Percentiles rank a stretch among this genome's conserved stretches.
Evolutionary conservation across 2,329 filamentous ascomycete species (phyloP).

Genomic region (Lomentospora prolificans): DNA sequence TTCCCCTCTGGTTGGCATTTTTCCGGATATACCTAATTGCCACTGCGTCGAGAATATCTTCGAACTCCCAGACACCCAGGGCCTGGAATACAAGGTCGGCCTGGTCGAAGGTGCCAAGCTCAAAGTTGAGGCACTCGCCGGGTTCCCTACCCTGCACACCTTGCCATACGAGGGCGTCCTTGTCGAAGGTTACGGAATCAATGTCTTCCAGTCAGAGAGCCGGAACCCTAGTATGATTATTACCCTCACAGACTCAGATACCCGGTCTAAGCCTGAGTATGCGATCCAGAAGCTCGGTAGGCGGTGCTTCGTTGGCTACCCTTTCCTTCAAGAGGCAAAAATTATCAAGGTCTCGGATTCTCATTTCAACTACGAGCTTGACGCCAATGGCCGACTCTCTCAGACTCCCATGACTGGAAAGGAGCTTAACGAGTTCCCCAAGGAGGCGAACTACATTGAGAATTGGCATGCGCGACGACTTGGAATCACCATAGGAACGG

Average conservation of each 20-base stretch:
- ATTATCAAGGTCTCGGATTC: slow-evolving; percentile 85
- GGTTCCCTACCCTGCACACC: slow-evolving; percentile 84
- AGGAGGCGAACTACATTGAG: slow-evolving; percentile 76
- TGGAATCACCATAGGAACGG: slow-evolving; percentile 74
- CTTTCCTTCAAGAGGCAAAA: slow-evolving; percentile 90
- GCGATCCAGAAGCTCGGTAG: slow-evolving; percentile 76
- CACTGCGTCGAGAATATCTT: slow-evolving; percentile 94
- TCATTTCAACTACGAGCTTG: slow-evolving; percentile 75
- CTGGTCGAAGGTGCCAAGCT: slow-evolving; percentile 77
- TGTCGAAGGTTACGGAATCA: slow-evolving; percentile 67
- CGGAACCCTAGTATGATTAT: slow-evolving; percentile 94
- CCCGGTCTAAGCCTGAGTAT: slow-evolving; percentile 56
- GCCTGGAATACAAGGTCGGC: slow-evolving; percentile 74
- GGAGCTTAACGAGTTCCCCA: slow-evolving; percentile 75
- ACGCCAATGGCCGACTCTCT: slow-evolving; percentile 53
- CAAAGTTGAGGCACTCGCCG: slow-evolving; percentile 74
- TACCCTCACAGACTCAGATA: slow-evolving; percentile 67
- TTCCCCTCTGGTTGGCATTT: slow-evolving; percentile 79
- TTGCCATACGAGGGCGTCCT: slow-evolving; percentile 74
- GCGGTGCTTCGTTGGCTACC: slow-evolving; percentile 84
- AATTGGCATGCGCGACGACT: slow-evolving; percentile 82
- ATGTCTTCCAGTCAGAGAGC: slow-evolving; percentile 91
- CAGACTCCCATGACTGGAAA: slow-evolving; percentile 61
- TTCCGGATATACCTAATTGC: slow-evolving; percentile 79
- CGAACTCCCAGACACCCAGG: slow-evolving; percentile 85